Evolutionary conservation across 2,329 filamentous ascomycete genomes (phyloP), one percentile per base, ranked within the genome.

Genomic region (Nothomitra cinnamomea): DNA sequence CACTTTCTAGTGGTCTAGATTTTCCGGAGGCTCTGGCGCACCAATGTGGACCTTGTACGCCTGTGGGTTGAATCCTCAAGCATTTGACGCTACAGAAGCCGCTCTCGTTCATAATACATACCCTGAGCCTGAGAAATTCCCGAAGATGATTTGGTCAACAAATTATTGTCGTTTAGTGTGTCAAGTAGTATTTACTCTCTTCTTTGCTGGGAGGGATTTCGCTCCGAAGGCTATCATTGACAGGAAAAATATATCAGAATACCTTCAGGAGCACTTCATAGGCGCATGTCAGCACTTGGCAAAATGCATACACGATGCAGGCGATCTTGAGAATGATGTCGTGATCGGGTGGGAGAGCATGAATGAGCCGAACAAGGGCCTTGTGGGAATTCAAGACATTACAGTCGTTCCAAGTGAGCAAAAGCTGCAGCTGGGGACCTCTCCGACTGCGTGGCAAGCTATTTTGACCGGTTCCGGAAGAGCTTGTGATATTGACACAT

Each of bases 131-230:
- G 82, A 82, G 24, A 76, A 82, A 1, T 98, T 90, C 59, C 92
- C 92, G 22, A 96, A 95, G 70, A 98, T 98, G 94, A 90, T 96
- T 55, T 98, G 92, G 92, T 88, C 90, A 15, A 96, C 94, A 52
- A 98, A 98, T 65, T 98, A 98, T 67, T 85, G 80, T 57, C 79
- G 92, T 22, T 73, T 96, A 51, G 89, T 84, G 2, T 85, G 83
- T 51, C 87, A 89, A 59, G 89, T 87, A 47, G 87, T 96, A 60
- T 96, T 95, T 65, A 95, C 90, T 0, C 70, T 96, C 52, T 98
- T 95, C 70, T 98, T 94, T 66, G 89, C 77, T 7, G 92, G 92
- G 36, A 80, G 75, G 58, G 87, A 94, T 61, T 96, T 95, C 71
- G 87, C 92, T 1, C 94, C 94, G 2, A 95, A 95, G 63, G 95